Conservation (phyloP, 1,284 basidiomycete species). For the Naganishia albida region DNA sequence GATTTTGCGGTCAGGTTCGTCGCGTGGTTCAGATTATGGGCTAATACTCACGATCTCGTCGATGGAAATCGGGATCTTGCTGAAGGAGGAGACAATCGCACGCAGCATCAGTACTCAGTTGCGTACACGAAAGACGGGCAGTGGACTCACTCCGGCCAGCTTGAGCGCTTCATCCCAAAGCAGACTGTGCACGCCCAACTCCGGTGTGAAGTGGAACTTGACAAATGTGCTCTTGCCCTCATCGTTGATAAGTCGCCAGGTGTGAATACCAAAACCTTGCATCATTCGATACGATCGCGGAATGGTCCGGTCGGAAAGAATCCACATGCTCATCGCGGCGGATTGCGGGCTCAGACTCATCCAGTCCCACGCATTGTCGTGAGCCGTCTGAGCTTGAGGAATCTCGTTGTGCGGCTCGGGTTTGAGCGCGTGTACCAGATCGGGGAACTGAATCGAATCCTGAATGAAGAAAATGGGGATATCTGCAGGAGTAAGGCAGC, state of each 20-base stretch:
- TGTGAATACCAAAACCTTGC: conserved; percentile 82
- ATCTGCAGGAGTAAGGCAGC: conserved; percentile 43
- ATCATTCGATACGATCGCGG: conserved; percentile 78
- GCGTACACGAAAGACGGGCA: neutral
- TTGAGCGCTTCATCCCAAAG: conserved; percentile 85
- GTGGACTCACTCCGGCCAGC: conserved; percentile 69
- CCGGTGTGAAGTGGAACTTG: conserved; percentile 81
- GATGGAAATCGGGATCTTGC: conserved; percentile 67
- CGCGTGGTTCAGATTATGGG: no score
- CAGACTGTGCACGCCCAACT: conserved; percentile 71
- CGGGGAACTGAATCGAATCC: conserved; percentile 74
- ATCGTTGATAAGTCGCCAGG: conserved; percentile 69
- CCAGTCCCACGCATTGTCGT: conserved; percentile 82
- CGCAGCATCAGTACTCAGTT: neutral
- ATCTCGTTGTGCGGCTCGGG: conserved; percentile 75
- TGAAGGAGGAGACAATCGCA: conserved; percentile 12
- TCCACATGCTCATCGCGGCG: conserved; percentile 79
- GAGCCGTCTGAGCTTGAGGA: conserved; percentile 56
- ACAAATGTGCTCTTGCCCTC: conserved; percentile 71
- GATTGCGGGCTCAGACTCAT: conserved; percentile 57
- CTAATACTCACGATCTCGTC: conserved; percentile 61
- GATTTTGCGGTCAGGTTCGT: neutral
- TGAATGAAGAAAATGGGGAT: conserved; percentile 84
- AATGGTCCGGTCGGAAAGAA: conserved; percentile 75
- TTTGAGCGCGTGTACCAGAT: conserved; percentile 70